phyloP scores from a whole-genome alignment of 2,329 filamentous ascomycete genomes.

The Aspergillus quadricinctus region DNA sequence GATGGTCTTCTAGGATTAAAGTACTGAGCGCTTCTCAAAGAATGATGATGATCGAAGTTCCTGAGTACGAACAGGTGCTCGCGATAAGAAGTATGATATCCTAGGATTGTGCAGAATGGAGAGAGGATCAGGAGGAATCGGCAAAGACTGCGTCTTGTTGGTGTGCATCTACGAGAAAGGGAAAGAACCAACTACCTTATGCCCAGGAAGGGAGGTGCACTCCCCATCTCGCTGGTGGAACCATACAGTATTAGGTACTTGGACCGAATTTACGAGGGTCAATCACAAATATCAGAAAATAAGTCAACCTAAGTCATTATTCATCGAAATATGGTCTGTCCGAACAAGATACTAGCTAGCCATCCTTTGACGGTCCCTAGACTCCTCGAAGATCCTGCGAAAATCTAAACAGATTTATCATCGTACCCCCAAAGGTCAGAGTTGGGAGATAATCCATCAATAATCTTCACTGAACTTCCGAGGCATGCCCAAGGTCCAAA shows the following conservation, averaged over 20 bases:
- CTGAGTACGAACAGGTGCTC: not conserved
- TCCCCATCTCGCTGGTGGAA: not conserved
- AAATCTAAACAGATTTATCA: slow-evolving; percentile 7
- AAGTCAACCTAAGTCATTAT: not conserved
- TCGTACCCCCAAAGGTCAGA: not conserved
- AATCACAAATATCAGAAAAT: not conserved
- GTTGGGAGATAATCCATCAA: not conserved
- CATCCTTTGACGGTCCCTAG: not conserved
- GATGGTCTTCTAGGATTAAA: not conserved
- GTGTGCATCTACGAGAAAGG: not conserved
- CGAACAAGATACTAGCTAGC: slow-evolving; percentile 1
- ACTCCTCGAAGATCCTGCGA: slow-evolving; percentile 1
- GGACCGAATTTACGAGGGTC: not conserved
- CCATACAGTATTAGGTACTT: not conserved
- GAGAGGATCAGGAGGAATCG: not conserved
- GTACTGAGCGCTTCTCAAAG: not conserved
- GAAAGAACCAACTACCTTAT: not conserved
- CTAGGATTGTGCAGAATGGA: not conserved
- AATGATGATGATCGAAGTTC: not conserved
- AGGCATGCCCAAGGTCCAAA: not conserved
- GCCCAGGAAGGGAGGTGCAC: not conserved
- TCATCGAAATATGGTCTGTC: not conserved
- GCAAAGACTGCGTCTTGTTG: not conserved
- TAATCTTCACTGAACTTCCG: not conserved
- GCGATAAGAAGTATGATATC: not conserved